Base-by-base conservation (phyloP, 2,329 filamentous ascomycete genomes). In the Diplodia intermedia region DNA sequence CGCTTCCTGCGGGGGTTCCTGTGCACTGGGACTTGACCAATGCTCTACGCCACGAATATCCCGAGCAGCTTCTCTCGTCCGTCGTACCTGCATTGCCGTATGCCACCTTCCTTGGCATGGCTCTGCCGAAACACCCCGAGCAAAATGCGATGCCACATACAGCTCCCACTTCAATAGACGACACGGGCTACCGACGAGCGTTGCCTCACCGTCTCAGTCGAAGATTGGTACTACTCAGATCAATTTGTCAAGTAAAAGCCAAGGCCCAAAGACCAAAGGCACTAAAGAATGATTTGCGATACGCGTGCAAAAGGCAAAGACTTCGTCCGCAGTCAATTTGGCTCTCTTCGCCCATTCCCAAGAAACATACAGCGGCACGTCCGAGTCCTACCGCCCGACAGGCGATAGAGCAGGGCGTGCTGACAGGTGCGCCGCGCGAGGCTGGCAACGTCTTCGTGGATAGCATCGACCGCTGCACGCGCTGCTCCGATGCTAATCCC, bases 211-310 rank as follows among this genome's bases (percentile, higher is more conserved):
- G 2, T 11, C n/a, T n/a, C 31, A 20, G 8, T 18, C 26, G 40
- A 23, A 20, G 0, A 3, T 38, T 62, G 12, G 18, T 8, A 62
- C 20, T 29, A 23, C 26, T 63, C n/a, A 4, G 11, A 63, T 63
- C 47, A 63, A 52, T 63, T 52, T 63, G 47, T 31, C 52, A 63
- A 63, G 47, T 52, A 38, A 63, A 63, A 52, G 29, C 31, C n/a
- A 5, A 18, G 47, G 29, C 23, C 8, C 4, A 15, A 29, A n/a
- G 18, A 18, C 47, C 29, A 63, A 52, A n/a, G 43, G 26, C 38
- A n/a, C 18, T 36, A 52, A n/a, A 26, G 60, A 63, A 26, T 50
- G 36, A 38, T 38, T 12, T 38, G 56, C 18, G 36, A 61, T 4
- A 29, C 49, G 60, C 29, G 29, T 49, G 29, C 14, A 18, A 63